These are phyloP conservation scores for Pestalotiopsis sp. DNA, from an alignment of 2,329 filamentous ascomycete species.

Conservation along the genomic window DNA sequence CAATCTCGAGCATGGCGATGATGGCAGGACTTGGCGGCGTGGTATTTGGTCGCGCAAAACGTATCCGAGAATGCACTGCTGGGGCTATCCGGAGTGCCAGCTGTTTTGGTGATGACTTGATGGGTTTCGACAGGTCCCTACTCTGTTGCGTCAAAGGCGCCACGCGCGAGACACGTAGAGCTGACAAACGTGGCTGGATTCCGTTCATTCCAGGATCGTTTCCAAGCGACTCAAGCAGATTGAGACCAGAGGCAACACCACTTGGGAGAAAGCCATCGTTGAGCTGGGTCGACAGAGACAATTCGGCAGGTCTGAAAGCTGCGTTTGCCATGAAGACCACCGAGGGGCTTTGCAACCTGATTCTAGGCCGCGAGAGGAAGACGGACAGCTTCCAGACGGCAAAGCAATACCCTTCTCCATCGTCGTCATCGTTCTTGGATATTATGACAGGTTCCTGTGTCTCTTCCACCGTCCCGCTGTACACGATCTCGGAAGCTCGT, in stretches of 20 bases:
- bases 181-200: slow-evolving; percentile 69
- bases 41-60: slow-evolving; percentile 68
- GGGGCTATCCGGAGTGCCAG: slow-evolving; percentile 68
- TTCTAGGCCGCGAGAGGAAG: slow-evolving; percentile 61
- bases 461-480: slow-evolving; percentile 54
- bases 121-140: slow-evolving; percentile 63
- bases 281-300: slow-evolving; percentile 41
- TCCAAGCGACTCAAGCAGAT: slow-evolving; percentile 76
- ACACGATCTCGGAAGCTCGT: slow-evolving; percentile 61
- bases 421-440: slow-evolving; percentile 35
- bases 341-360: slow-evolving; percentile 67
- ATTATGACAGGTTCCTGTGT: slow-evolving; percentile 54
- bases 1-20: slow-evolving; percentile 73
- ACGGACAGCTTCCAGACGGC: slow-evolving; percentile 64
- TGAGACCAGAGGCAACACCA: slow-evolving; percentile 70
- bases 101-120: slow-evolving; percentile 62
- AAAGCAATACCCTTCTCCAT: slow-evolving; percentile 35
- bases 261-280: slow-evolving; percentile 70
- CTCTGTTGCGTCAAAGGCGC: slow-evolving; percentile 65
- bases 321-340: slow-evolving; percentile 68
- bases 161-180: slow-evolving; percentile 74
- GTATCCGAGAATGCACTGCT: slow-evolving; percentile 71
- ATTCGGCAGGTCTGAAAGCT: slow-evolving; percentile 57
- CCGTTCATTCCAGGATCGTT: slow-evolving; percentile 66
- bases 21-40: slow-evolving; percentile 62